These are phyloP conservation scores for Microdochium trichocladiopsis DNA, from an alignment of 2,329 filamentous ascomycete genomes.

Conservation along the genomic window DNA sequence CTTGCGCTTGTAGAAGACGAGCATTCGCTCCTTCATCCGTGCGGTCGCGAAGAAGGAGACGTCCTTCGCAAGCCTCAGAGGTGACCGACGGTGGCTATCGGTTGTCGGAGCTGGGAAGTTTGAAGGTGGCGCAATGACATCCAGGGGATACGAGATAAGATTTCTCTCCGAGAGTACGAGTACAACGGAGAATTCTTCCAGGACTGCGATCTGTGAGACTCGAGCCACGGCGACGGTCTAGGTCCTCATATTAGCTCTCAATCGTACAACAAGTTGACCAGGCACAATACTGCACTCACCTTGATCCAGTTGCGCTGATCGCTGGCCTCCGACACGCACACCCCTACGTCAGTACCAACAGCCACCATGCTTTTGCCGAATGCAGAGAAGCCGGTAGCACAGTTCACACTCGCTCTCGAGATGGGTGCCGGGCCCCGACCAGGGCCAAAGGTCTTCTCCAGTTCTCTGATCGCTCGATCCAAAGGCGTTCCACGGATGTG, in stretches of 20 bases:
- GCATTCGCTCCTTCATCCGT: slow-evolving; percentile 90
- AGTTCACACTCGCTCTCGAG: slow-evolving; percentile 83
- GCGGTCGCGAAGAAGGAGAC: slow-evolving; percentile 96
- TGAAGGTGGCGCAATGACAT: slow-evolving; percentile 64
- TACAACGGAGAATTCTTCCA: slow-evolving; percentile 93
- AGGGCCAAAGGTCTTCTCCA: slow-evolving; percentile 70
- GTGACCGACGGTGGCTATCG: slow-evolving; percentile 76
- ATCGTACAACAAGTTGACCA: neutral
- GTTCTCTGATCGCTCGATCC: slow-evolving; percentile 81
- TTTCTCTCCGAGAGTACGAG: slow-evolving; percentile 87
- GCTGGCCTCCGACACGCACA: slow-evolving; percentile 80
- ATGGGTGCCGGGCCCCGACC: slow-evolving; percentile 67
- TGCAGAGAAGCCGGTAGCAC: slow-evolving; percentile 81
- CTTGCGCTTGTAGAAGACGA: slow-evolving; percentile 96
- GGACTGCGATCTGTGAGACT: slow-evolving; percentile 87
- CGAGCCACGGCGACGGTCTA: slow-evolving; percentile 69
- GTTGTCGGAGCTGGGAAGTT: slow-evolving; percentile 54
- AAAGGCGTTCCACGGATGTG: slow-evolving; percentile 86
- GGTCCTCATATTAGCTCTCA: slow-evolving; percentile 8
- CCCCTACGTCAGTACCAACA: slow-evolving; percentile 90
- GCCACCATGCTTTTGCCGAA: slow-evolving; percentile 84
- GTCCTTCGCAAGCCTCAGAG: slow-evolving; percentile 86
- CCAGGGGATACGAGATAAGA: slow-evolving; percentile 87
- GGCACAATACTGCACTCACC: slow-evolving; percentile 45
- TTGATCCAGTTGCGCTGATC: slow-evolving; percentile 88